Evolutionary conservation across 176 grass and related monocot species (phyloP).

Genomic region (Tillandsia fasciculata): DNA sequence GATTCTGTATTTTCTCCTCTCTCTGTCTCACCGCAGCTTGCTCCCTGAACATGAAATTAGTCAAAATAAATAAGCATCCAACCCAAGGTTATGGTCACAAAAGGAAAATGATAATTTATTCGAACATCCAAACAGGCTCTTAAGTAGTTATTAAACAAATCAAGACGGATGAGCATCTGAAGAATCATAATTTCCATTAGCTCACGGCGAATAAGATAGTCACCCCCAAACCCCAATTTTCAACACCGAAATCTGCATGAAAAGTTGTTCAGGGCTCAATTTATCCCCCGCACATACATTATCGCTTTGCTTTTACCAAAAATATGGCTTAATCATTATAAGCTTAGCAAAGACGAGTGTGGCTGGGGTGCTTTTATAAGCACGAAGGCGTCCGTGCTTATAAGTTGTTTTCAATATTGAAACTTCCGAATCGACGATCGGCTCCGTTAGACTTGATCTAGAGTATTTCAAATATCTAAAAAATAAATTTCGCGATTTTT

Average conservation of each 20-base stretch:
- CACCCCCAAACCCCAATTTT: neutral
- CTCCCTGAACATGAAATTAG: constrained; percentile 44
- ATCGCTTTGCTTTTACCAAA: neutral
- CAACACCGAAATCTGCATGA: neutral
- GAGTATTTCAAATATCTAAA: no score
- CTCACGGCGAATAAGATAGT: constrained; percentile 5
- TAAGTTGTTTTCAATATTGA: no score
- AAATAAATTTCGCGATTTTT: no score
- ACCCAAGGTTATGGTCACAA: no score
- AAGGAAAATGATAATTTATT: constrained; percentile 4
- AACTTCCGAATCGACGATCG: no score
- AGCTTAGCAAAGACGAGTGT: neutral
- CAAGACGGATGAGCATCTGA: neutral
- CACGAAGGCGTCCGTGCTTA: no score
- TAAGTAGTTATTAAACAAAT: neutral
- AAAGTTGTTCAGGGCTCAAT: neutral
- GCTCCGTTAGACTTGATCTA: no score
- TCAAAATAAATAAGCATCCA: neutral
- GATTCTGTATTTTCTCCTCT: constrained; percentile 61
- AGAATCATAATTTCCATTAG: constrained; percentile 6
- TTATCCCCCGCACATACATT: neutral
- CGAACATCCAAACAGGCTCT: neutral
- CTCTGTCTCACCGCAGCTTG: constrained; percentile 43
- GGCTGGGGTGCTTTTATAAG: no score
- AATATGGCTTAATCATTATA: neutral